Percentiles rank a stretch among this genome's conserved stretches.
Evolutionary conservation across 441 rosid species (phyloP).

Genomic region (Jatropha podagrica): DNA sequence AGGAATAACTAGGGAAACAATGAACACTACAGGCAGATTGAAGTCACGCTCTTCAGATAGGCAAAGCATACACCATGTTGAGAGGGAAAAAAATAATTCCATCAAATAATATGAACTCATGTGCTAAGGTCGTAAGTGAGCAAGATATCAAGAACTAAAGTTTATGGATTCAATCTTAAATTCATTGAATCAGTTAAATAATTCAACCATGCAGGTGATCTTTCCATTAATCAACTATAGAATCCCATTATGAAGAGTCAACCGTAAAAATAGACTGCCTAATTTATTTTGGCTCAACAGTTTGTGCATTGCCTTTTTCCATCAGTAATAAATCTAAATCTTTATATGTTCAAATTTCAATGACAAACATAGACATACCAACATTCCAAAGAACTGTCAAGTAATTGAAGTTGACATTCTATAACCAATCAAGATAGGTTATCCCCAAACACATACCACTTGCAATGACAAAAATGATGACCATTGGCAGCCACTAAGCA

Average conservation of each 20-base stretch:
- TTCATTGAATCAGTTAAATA: not conserved
- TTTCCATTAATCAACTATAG: not conserved
- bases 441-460: not conserved
- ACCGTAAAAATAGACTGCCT: not conserved
- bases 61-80: not conserved
- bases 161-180: not conserved
- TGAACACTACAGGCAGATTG: not conserved
- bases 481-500: not conserved
- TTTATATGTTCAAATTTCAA: not conserved
- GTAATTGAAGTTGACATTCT: not conserved
- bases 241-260: not conserved
- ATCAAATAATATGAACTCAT: too few species aligned
- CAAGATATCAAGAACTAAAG: not conserved
- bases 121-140: too few species aligned
- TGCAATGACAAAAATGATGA: not conserved
- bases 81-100: not conserved
- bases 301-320: not conserved
- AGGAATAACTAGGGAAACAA: not conserved
- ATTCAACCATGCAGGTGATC: not conserved
- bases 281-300: not conserved
- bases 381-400: not conserved
- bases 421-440: not conserved
- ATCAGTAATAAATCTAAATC: not conserved
- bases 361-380: not conserved
- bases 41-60: not conserved